A percentile compares a stretch with the other conserved stretches of the same genome.
phyloP scores from a whole-genome alignment of 208 protist genomes.

The Kentomonas sorsogonicus region DNA sequence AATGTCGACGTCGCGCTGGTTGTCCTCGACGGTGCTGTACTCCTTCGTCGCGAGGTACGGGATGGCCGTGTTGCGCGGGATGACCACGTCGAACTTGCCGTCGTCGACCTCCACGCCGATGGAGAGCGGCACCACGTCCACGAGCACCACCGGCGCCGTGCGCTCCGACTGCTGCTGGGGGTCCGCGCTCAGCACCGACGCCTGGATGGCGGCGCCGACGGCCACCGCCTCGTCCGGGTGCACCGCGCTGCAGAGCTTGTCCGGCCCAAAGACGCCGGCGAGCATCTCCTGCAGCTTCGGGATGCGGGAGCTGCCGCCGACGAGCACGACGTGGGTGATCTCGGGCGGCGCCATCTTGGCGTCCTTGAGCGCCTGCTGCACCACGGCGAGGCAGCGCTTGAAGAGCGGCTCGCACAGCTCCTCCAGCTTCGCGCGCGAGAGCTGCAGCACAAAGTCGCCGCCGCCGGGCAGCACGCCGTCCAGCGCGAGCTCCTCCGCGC shows the following conservation, averaged over 20 bases:
- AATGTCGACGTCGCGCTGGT: conserved; percentile 98
- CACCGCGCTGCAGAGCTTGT: conserved; percentile 92
- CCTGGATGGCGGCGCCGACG: conserved; percentile 99
- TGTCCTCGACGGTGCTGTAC: conserved; percentile 97
- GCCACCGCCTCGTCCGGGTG: conserved; percentile 98
- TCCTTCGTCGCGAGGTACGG: conserved; percentile 81
- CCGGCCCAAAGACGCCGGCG: conserved; percentile 55
- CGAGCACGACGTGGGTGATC: conserved; percentile 91
- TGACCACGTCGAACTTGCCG: conserved; percentile 91
- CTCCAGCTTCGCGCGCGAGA: conserved; percentile 98
- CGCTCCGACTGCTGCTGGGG: conserved; percentile 55
- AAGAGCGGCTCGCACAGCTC: conserved; percentile 90
- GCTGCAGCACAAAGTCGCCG: conserved; percentile 92
- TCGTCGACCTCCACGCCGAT: conserved; percentile 95
- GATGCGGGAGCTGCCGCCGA: conserved; percentile 96
- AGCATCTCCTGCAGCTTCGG: conserved; percentile 93
- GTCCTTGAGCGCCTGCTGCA: conserved; percentile 86
- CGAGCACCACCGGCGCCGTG: conserved; percentile 93
- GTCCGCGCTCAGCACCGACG: conserved; percentile 82
- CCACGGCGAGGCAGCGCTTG: conserved; percentile 58
- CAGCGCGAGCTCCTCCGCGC: conserved; percentile 91
- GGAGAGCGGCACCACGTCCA: conserved; percentile 95
- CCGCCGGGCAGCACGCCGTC: conserved; percentile 93
- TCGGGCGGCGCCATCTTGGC: conserved; percentile 71
- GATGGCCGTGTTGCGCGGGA: conserved; percentile 87